Conservation (phyloP, 1,284 basidiomycete species). For the Fomes fomentarius region DNA sequence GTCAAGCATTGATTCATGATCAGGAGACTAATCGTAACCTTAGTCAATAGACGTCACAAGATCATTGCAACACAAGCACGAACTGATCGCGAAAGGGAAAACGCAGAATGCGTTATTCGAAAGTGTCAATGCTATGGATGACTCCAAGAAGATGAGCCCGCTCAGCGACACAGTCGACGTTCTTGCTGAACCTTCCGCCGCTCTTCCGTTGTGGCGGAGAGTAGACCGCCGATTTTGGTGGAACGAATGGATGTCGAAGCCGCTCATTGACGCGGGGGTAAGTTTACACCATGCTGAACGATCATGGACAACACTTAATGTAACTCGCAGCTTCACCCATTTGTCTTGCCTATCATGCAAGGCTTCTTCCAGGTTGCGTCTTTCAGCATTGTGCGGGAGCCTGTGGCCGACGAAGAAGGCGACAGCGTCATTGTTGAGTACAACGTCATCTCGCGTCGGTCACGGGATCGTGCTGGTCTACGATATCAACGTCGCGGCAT, state of each 20-base stretch:
- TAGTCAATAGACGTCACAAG: slow-evolving; percentile 67
- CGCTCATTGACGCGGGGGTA: slow-evolving; percentile 78
- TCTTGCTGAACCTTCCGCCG: slow-evolving; percentile 68
- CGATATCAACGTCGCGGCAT: slow-evolving; percentile 96
- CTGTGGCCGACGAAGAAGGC: slow-evolving; percentile 49
- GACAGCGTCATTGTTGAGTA: slow-evolving; percentile 58
- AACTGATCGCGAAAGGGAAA: slow-evolving; percentile 57
- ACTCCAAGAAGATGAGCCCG: slow-evolving; percentile 24
- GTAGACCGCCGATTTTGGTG: slow-evolving; percentile 89
- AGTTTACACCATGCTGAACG: slow-evolving; percentile 21
- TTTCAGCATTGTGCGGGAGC: slow-evolving; percentile 65
- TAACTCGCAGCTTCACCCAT: slow-evolving; percentile 66
- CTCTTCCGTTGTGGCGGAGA: slow-evolving; percentile 81
- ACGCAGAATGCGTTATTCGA: slow-evolving; percentile 58
- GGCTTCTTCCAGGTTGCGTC: slow-evolving; percentile 80
- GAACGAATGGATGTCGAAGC: slow-evolving; percentile 82
- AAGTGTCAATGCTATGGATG: slow-evolving; percentile 52
- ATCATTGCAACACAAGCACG: slow-evolving; percentile 79
- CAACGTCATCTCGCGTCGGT: slow-evolving; percentile 82
- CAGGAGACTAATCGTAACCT: background rate
- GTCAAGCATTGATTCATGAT: slow-evolving; percentile 20
- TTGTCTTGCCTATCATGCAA: slow-evolving; percentile 87
- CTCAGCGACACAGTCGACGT: slow-evolving; percentile 51
- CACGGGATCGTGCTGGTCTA: slow-evolving; percentile 90
- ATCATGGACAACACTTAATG: background rate